A percentile compares a stretch with the other conserved stretches of the same genome.
phyloP scores from a whole-genome alignment of 768 basidiomycete genomes.

The Russula emetica region DNA sequence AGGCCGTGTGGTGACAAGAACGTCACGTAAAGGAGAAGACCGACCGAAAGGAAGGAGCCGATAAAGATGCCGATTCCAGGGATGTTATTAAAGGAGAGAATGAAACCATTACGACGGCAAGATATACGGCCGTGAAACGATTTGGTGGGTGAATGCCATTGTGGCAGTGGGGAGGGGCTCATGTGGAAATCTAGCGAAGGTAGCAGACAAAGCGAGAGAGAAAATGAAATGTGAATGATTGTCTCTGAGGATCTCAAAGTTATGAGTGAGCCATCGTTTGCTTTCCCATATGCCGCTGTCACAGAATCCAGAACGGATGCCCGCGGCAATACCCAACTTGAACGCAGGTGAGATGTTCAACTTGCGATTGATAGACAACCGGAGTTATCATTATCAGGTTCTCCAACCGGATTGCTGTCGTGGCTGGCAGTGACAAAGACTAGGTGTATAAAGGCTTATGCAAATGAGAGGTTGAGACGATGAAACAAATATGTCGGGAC shows the following conservation, averaged over 20 bases:
- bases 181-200: background rate
- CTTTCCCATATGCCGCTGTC: background rate
- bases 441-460: too few species aligned
- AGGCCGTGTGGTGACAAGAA: background rate
- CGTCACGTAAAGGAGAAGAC: conserved; percentile 11
- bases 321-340: background rate
- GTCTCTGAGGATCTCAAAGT: background rate
- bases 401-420: too few species aligned
- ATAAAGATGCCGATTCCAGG: background rate
- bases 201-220: background rate
- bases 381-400: background rate
- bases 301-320: background rate
- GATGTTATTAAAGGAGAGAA: background rate
- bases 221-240: background rate
- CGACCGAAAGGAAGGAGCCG: background rate
- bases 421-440: too few species aligned
- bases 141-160: background rate
- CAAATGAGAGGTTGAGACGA: too few species aligned
- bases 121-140: background rate
- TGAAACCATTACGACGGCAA: conserved; percentile 1
- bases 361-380: background rate
- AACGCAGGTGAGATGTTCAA: background rate
- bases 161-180: background rate
- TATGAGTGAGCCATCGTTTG: background rate
- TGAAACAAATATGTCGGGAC: background rate